A percentile compares a stretch with the other conserved stretches of the same genome.
Conservation (phyloP, 2,329 filamentous ascomycete species). For the Zymoseptoria brevis region DNA sequence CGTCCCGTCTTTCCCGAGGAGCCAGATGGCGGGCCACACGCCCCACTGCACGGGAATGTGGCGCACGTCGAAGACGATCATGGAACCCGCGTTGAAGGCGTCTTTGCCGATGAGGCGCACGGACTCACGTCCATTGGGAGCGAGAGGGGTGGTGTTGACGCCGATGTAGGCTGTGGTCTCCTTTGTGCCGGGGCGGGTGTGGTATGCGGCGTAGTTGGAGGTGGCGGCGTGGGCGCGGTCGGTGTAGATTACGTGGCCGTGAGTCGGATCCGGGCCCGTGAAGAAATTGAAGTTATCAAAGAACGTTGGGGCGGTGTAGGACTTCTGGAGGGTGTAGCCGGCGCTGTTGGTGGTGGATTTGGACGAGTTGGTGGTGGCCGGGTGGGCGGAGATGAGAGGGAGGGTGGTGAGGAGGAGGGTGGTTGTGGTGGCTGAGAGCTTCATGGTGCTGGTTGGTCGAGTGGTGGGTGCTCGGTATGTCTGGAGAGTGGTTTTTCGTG, state of each 20-base stretch:
- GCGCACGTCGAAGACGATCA: constrained; percentile 43
- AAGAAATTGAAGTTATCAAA: constrained; percentile 40
- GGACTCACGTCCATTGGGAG: constrained; percentile 36
- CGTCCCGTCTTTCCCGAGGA: constrained; percentile 24
- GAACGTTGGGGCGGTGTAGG: constrained; percentile 32
- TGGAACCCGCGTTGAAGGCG: constrained; percentile 40
- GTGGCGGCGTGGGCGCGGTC: constrained; percentile 27
- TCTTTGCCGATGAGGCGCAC: constrained; percentile 42
- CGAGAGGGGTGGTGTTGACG: constrained; percentile 33
- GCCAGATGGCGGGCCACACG: constrained; percentile 45
- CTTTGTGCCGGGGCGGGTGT: constrained; percentile 30
- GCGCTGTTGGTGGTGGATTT: constrained; percentile 1
- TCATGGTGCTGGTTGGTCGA: not conserved
- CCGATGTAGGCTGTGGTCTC: constrained; percentile 37
- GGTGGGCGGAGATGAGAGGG: constrained; percentile 4
- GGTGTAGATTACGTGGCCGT: constrained; percentile 28
- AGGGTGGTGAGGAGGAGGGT: constrained; percentile 6
- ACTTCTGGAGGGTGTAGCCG: constrained; percentile 24
- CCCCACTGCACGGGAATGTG: constrained; percentile 47
- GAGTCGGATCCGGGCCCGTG: constrained; percentile 37
- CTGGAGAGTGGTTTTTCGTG: not conserved
- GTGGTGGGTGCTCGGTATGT: not conserved
- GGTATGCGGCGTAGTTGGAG: constrained; percentile 34
- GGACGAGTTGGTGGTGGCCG: constrained; percentile 2
- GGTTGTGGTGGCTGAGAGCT: not conserved